These are phyloP conservation scores for Pseudogymnoascus sp. DNA, from an alignment of 2,329 filamentous ascomycete genomes.

Conservation along the genomic window DNA sequence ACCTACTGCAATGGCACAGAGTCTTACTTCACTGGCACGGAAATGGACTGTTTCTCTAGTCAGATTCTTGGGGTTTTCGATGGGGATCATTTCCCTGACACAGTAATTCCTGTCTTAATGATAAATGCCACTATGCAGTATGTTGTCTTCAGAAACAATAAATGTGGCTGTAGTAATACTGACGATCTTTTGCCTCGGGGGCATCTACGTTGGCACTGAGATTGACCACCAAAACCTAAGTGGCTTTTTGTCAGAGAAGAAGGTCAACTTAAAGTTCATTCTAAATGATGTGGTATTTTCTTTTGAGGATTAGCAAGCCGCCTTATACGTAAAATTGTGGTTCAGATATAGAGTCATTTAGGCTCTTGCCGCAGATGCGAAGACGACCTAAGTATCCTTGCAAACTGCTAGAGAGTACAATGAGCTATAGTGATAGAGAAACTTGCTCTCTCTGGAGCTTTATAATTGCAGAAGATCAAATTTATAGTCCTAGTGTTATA, in stretches of 20 bases:
- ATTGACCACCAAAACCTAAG: not conserved
- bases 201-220: not conserved
- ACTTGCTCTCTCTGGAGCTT: not conserved
- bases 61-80: not conserved
- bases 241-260: not conserved
- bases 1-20: not conserved
- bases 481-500: not conserved
- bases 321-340: not conserved
- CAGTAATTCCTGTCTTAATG: not conserved
- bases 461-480: not conserved
- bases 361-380: not conserved
- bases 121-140: not conserved
- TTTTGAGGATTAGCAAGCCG: not conserved
- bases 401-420: not conserved
- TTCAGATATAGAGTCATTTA: not conserved
- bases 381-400: not conserved
- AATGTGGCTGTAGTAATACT: not conserved
- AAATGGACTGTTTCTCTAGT: not conserved
- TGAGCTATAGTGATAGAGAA: not conserved
- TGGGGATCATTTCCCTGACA: not conserved
- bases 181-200: not conserved
- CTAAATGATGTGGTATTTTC: not conserved
- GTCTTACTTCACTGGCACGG: not conserved
- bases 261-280: not conserved
- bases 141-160: not conserved